Evolutionary conservation across 371 early-diverging fungal genomes (phyloP).

Genomic region (Chytridium lagenaria): DNA sequence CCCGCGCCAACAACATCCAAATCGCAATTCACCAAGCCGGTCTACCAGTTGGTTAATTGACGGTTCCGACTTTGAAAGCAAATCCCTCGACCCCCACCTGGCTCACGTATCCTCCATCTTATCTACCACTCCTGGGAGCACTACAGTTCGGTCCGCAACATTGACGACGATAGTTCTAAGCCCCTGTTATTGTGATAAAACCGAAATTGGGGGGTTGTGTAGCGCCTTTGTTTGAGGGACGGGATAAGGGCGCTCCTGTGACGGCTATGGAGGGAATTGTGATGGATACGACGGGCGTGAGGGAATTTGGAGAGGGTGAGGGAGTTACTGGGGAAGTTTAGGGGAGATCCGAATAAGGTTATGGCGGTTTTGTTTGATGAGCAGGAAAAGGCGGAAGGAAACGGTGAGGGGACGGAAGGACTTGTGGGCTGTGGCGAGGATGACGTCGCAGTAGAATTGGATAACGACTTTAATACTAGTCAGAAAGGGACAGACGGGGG

Average conservation of each 20-base stretch:
- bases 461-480: background rate
- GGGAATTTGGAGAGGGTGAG: background rate
- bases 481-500: background rate
- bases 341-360: background rate
- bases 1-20: conserved; percentile 66
- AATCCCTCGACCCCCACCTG: conserved; percentile 27
- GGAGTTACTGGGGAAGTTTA: background rate
- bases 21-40: conserved; percentile 84
- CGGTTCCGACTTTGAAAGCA: conserved; percentile 52
- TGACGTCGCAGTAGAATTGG: background rate
- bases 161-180: conserved; percentile 42
- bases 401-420: background rate
- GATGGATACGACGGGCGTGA: background rate
- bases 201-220: background rate
- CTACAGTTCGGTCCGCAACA: conserved; percentile 77
- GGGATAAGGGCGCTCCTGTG: background rate
- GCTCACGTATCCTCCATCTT: conserved; percentile 63
- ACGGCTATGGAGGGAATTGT: conserved; percentile 5
- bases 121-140: conserved; percentile 89
- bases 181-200: background rate
- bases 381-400: conserved; percentile 1
- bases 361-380: conserved; percentile 6
- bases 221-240: background rate
- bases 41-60: conserved; percentile 66
- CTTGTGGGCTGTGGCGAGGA: background rate